phyloP scores from a whole-genome alignment of 805 yeast genomes.

The Starmerella bombi region DNA sequence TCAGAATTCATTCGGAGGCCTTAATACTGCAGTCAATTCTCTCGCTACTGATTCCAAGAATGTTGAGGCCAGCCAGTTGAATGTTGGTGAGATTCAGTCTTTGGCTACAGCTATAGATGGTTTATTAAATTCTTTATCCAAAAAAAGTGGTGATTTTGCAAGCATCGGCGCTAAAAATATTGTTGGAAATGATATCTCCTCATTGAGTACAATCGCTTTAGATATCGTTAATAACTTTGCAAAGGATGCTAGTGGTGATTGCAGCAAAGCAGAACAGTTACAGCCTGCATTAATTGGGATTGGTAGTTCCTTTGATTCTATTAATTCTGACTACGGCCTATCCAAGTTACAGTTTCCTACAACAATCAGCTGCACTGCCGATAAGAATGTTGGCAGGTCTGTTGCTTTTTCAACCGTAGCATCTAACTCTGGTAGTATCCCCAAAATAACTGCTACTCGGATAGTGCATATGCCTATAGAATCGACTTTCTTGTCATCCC shows the following conservation, averaged over 20 bases:
- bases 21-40: background rate
- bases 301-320: background rate
- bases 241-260: slow-evolving; percentile 12
- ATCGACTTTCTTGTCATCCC: too few relatives aligned
- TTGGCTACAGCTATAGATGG: slow-evolving; percentile 10
- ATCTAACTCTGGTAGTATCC: too few relatives aligned
- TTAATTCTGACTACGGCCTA: slow-evolving; percentile 7
- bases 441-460: too few relatives aligned
- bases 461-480: too few relatives aligned
- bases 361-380: background rate
- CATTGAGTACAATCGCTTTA: slow-evolving; percentile 16
- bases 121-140: slow-evolving; percentile 16
- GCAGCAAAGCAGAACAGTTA: slow-evolving; percentile 9
- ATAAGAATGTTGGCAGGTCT: too few relatives aligned
- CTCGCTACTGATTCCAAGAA: background rate
- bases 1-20: slow-evolving; percentile 13
- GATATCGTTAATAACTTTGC: slow-evolving; percentile 14
- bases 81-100: slow-evolving; percentile 6
- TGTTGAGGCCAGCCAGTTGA: slow-evolving; percentile 2
- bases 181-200: slow-evolving; percentile 19
- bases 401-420: too few relatives aligned
- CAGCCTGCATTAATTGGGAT: background rate
- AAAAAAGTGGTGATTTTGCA: slow-evolving; percentile 20
- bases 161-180: slow-evolving; percentile 20
- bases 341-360: slow-evolving; percentile 3